These are phyloP conservation scores for Cordia subcordata DNA, from an alignment of 257 asterid species.

Conservation along the genomic window DNA sequence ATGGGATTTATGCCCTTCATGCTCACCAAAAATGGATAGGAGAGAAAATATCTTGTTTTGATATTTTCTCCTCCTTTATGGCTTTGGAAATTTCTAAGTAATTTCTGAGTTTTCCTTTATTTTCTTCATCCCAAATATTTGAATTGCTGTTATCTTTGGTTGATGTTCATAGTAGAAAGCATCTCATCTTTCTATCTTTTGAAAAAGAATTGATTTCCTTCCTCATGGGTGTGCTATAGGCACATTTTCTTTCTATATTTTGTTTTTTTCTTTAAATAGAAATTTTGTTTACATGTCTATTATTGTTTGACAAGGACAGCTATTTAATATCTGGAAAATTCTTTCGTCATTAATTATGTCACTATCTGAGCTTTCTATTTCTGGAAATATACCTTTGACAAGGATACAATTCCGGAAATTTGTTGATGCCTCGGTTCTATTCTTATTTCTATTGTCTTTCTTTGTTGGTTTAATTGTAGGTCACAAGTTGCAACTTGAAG, in stretches of 20 bases:
- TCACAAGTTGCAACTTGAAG: conserved; percentile 2
- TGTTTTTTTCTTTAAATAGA: background rate
- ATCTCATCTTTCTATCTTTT: background rate
- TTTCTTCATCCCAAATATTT: background rate
- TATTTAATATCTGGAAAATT: background rate
- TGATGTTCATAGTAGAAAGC: background rate
- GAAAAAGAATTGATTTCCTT: background rate
- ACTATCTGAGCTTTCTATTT: background rate
- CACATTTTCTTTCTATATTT: background rate
- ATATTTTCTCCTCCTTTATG: background rate
- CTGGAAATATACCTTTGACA: background rate
- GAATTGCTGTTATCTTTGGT: background rate
- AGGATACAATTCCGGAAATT: background rate
- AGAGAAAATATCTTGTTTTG: background rate
- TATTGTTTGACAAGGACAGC: background rate
- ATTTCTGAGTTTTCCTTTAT: background rate
- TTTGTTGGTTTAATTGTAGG: background rate
- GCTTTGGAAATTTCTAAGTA: background rate
- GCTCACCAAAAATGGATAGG: background rate
- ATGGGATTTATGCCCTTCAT: background rate
- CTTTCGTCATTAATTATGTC: background rate
- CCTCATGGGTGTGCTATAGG: background rate
- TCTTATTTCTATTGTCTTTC: background rate
- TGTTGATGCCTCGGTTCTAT: background rate
- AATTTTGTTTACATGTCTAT: background rate